These are phyloP conservation scores for Enteropsectra breve DNA, from an alignment of 371 early-diverging fungal species.

Conservation along the genomic window DNA sequence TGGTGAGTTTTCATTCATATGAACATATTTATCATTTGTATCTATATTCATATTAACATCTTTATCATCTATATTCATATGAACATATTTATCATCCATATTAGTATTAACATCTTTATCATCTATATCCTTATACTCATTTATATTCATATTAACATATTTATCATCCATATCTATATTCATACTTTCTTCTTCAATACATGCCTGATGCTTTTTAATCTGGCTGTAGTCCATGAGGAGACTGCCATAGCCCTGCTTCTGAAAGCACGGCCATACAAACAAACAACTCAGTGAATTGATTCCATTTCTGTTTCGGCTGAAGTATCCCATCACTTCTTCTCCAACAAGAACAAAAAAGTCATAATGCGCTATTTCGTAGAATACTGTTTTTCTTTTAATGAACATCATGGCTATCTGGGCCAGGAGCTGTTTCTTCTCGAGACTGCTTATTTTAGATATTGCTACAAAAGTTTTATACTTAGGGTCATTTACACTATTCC, in stretches of 20 bases:
- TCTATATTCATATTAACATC: conserved; percentile 1
- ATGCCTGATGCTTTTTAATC: conserved; percentile 21
- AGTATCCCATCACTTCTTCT: conserved; percentile 51
- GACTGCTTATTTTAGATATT: neutral
- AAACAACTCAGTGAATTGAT: conserved; percentile 57
- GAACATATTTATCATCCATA: neutral
- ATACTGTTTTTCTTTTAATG: conserved; percentile 55
- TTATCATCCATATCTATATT: neutral
- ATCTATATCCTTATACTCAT: neutral
- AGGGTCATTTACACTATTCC: conserved; percentile 46
- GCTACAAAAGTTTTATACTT: conserved; percentile 18
- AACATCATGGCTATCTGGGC: conserved; percentile 49
- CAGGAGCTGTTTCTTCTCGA: conserved; percentile 9
- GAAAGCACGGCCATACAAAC: conserved; percentile 51
- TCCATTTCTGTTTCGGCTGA: conserved; percentile 38
- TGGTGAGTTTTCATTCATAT: conserved; percentile 40
- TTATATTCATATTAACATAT: neutral
- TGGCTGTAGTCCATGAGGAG: conserved; percentile 58
- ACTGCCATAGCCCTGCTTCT: conserved; percentile 47
- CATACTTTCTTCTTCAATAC: neutral
- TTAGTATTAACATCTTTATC: conserved; percentile 1
- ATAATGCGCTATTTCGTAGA: conserved; percentile 54
- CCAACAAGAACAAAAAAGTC: conserved; percentile 48
- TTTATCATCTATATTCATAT: neutral
- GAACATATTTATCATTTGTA: neutral